These are phyloP conservation scores for Camelina sativa DNA, from an alignment of 345 rosid species.

Conservation along the genomic window DNA sequence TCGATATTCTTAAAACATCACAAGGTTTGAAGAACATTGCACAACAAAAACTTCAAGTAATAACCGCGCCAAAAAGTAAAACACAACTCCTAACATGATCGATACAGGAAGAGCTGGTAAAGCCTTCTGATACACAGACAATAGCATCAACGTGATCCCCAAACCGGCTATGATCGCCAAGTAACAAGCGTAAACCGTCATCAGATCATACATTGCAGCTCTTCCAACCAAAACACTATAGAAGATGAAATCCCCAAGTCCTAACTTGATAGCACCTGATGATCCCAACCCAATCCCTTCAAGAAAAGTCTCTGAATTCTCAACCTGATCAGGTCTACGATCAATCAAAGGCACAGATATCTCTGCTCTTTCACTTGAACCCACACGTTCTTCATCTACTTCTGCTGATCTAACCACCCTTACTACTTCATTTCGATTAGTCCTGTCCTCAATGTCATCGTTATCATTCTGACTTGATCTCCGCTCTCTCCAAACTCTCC, in stretches of 20 bases:
- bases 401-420: conserved; percentile 49
- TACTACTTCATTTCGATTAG: conserved; percentile 4
- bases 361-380: conserved; percentile 50
- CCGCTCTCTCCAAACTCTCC: conserved; percentile 81
- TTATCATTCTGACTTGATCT: conserved; percentile 37
- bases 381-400: conserved; percentile 47
- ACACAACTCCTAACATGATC: conserved; percentile 74
- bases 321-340: conserved; percentile 43
- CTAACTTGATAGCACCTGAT: conserved; percentile 88
- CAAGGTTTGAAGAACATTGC: conserved; percentile 77
- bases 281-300: conserved; percentile 94
- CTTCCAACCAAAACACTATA: conserved; percentile 94
- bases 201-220: conserved; percentile 92
- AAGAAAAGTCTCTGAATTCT: conserved; percentile 57
- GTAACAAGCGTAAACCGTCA: conserved; percentile 94
- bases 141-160: conserved; percentile 77
- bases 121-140: conserved; percentile 89
- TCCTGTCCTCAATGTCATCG: conserved; percentile 13
- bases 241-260: conserved; percentile 93
- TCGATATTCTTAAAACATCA: conserved; percentile 64
- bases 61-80: conserved; percentile 71
- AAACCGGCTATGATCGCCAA: conserved; percentile 92
- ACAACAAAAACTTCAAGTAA: conserved; percentile 74
- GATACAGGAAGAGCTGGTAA: conserved; percentile 96
- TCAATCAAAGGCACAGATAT: conserved; percentile 71